Base-by-base conservation (phyloP, 768 basidiomycete species). In the Tylopilus subfusipes region DNA sequence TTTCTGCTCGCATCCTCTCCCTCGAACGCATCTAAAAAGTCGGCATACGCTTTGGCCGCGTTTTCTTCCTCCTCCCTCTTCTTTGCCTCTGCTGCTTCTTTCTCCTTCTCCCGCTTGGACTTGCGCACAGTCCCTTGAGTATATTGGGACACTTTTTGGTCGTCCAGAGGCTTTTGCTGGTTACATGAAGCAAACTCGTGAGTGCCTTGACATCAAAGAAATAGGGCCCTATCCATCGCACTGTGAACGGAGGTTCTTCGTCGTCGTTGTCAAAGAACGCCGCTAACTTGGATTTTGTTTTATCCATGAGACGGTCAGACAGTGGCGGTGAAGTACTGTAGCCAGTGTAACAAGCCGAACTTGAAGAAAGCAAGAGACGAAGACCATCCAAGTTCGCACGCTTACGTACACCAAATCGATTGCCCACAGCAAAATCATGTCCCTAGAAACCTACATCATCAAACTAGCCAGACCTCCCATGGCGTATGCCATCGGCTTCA, bases 401-500 rank as follows among this genome's bases (percentile, higher is more conserved):
- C 14, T 25, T 50, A 50, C 22, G 47, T 42, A 30, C 39, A 33
- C 50, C 29, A 25, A 34, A n/a, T 30, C 4, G n/a, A 34, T 38
- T 45, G 38, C 42, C 19, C 27, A 25, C 22, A 38, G 3, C 36
- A 13, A 22, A 22, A 4, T 25, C 9, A 27, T 31, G 22, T 30
- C 19, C 31, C 16, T 29, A 29, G 8, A 29, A 43, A 42, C 30
- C 72, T 76, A 86, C 86, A 88, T 84, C 76, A 91, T 80, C 73
- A 92, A 69, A 61, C 72, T 83, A 16, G 81, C 78, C 51, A 92
- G 68, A 10, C 86, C 85, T 21, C 82, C 81, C 56, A 78, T 80
- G 1, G 85, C 78, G 60, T 93, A 96, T 2, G 93, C 93, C 94
- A 97, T 97, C 11, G 94, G 94, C 66, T 85, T 90, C 77, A 95